A percentile compares a stretch with the other conserved stretches of the same genome.
Evolutionary conservation across 805 yeast genomes (phyloP).

Genomic region (Metschnikowia amazonensis): DNA sequence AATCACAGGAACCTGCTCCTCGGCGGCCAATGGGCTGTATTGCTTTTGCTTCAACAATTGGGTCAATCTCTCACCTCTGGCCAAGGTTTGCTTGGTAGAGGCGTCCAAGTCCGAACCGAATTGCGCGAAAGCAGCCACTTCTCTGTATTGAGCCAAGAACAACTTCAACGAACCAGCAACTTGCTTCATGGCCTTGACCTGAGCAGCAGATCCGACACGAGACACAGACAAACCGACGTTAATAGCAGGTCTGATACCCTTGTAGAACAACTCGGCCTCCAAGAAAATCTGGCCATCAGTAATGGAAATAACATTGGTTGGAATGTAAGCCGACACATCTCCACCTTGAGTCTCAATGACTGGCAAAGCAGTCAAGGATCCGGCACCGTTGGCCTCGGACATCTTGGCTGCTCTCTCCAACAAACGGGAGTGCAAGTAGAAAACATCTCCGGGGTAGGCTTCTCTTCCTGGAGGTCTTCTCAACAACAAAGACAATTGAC

Average conservation of each 20-base stretch:
- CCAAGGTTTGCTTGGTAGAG: conserved; percentile 97
- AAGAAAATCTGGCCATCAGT: conserved; percentile 98
- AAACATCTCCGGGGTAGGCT: conserved; percentile 96
- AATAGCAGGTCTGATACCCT: conserved; percentile 99
- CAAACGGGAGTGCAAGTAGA: conserved; percentile 92
- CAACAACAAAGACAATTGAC: conserved; percentile 95
- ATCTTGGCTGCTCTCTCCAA: conserved; percentile 97
- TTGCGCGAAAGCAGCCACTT: conserved; percentile 99
- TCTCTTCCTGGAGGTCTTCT: conserved; percentile 98
- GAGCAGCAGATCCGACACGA: conserved; percentile 99
- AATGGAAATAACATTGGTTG: conserved; percentile 96
- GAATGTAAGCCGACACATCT: conserved; percentile 97
- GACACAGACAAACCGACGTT: conserved; percentile 99
- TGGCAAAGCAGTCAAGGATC: conserved; percentile 94
- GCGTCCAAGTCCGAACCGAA: conserved; percentile 99
- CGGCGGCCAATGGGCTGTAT: conserved; percentile 94
- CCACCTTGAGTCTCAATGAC: conserved; percentile 98
- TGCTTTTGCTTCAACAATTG: conserved; percentile 98
- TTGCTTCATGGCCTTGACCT: conserved; percentile 99
- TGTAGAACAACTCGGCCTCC: conserved; percentile 99
- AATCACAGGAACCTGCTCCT: conserved; percentile 98
- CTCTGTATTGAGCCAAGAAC: conserved; percentile 99
- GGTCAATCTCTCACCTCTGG: conserved; percentile 99
- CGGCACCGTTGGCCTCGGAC: conserved; percentile 85
- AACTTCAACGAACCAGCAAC: conserved; percentile 99